Evolutionary conservation across 176 grass and related monocot species (phyloP), one percentile per base, ranked within the genome.

Genomic region (Pharus latifolius): DNA sequence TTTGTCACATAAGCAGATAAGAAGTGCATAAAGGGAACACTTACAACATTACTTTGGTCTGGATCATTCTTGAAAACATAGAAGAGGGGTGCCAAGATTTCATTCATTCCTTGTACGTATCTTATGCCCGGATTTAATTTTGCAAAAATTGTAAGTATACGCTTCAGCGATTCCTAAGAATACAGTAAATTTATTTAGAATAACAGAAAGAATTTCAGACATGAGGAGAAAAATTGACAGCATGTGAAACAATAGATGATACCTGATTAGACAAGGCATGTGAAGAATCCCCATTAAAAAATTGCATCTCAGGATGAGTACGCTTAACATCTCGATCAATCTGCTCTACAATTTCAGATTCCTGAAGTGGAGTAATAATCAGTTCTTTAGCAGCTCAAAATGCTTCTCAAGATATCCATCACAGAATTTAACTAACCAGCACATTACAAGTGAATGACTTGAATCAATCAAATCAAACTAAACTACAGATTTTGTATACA

Each of bases 101-200:
- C 94, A 67, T 98, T 93, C 94, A 98, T 98, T 64, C 94, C 89
- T 79, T 98, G 94, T 23, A 98, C 94, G 63, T 98, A 98, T 93
- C 84, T 90, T 83, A 98, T 93, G 62, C 89, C 88, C 14, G 87
- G 94, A 83, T 98, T 98, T 64, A 98, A 67, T 79, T 98, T 98
- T 40, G 94, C 85, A 85, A 98, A 98, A 45, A 98, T 90, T 43
- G 88, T 83, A 54, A 98, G 86, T 78, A 98, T 98, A 53, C 71
- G 87, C 72, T 83, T 98, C 65, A 98, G 72, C 24, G 94, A 89
- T 53, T 90, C 94, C 94, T 98, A 58, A 54, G 77, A 72, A 62
- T 16, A 90, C 11, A 52, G 73, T 20, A 58, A 57, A 66, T 77
- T 11, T 48, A 62, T 60, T 78, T 33, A 57, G 33, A 70, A 20